phyloP scores from a whole-genome alignment of 2,329 filamentous ascomycete genomes.

The Penicillium vulpinum region DNA sequence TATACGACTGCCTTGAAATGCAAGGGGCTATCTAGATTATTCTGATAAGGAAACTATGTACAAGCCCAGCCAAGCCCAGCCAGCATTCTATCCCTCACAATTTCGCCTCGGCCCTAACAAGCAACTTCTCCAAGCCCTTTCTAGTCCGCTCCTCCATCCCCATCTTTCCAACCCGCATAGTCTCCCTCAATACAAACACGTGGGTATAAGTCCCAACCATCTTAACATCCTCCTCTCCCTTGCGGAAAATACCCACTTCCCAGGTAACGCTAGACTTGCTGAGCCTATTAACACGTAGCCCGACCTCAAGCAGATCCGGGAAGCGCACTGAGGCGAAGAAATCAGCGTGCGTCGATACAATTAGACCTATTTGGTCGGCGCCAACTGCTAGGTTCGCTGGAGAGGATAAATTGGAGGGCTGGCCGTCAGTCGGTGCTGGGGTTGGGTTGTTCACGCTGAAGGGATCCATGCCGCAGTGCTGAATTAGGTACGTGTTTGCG shows the following conservation, averaged over 20 bases:
- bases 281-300: conserved; percentile 77
- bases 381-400: neutral
- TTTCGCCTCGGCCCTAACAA: conserved; percentile 37
- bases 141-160: conserved; percentile 46
- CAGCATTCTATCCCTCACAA: conserved; percentile 21
- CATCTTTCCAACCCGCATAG: conserved; percentile 66
- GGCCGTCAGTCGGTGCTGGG: conserved; percentile 10
- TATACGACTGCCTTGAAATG: neutral
- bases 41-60: conserved; percentile 5
- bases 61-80: neutral
- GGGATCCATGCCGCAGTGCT: conserved; percentile 72
- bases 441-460: conserved; percentile 52
- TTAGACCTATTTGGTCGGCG: conserved; percentile 72
- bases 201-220: conserved; percentile 85
- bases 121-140: conserved; percentile 58
- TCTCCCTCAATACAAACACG: conserved; percentile 78
- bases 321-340: conserved; percentile 82
- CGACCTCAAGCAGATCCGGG: conserved; percentile 78
- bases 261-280: conserved; percentile 87
- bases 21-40: neutral
- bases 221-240: conserved; percentile 69
- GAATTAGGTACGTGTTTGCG: conserved; percentile 84
- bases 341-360: conserved; percentile 81
- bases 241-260: conserved; percentile 82
- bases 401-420: conserved; percentile 8